These are phyloP conservation scores for Linnemannia hyalina DNA, from an alignment of 192 early-diverging fungal genomes.

Conservation along the genomic window DNA sequence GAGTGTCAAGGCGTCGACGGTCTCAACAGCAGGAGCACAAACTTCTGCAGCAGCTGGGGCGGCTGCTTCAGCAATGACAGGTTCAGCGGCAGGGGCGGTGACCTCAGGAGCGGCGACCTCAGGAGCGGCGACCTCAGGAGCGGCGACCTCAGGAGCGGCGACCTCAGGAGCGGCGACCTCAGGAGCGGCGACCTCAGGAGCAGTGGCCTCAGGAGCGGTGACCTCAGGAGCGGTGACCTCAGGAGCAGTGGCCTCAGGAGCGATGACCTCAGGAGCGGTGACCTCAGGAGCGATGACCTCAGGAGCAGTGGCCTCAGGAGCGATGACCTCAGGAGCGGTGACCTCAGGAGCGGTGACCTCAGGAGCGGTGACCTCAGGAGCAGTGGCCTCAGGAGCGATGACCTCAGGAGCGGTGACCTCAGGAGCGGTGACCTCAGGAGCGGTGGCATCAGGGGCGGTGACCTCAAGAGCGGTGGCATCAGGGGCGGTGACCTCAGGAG, in stretches of 20 bases:
- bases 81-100: not conserved
- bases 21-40: not conserved
- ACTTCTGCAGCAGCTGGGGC: not conserved
- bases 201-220: not conserved
- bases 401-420: too few species aligned
- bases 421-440: too few species aligned
- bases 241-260: not conserved
- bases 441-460: too few species aligned
- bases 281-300: not conserved
- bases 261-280: too few species aligned
- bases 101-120: not conserved
- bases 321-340: too few species aligned
- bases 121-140: too few species aligned
- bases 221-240: not conserved
- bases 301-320: not conserved
- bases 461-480: too few species aligned
- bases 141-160: not conserved
- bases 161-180: not conserved
- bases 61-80: not conserved
- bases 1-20: not conserved
- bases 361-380: too few species aligned
- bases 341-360: too few species aligned
- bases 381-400: too few species aligned
- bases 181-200: not conserved
- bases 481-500: too few species aligned